phyloP scores from a whole-genome alignment of 2,329 filamentous ascomycete genomes.

The Hymenoscyphus scutula region DNA sequence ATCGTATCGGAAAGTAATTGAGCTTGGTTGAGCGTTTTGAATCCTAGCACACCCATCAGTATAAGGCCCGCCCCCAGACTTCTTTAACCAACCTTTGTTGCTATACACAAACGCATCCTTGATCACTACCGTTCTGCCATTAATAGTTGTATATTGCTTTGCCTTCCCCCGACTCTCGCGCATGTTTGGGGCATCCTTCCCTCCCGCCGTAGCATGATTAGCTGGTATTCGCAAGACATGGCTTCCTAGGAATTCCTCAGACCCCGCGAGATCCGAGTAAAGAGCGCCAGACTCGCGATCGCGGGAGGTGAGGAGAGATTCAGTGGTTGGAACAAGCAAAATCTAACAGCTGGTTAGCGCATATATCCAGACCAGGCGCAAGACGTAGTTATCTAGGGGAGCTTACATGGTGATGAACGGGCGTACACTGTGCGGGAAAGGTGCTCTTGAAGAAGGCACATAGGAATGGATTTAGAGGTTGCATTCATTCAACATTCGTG shows the following conservation, averaged over 20 bases:
- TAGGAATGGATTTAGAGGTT: conserved; percentile 98
- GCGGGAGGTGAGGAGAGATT: conserved; percentile 82
- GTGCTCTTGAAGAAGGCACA: conserved; percentile 98
- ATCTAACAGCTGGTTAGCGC: conserved; percentile 49
- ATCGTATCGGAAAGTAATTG: conserved; percentile 80
- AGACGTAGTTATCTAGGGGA: conserved; percentile 13
- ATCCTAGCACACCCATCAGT: conserved; percentile 56
- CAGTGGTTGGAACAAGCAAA: conserved; percentile 88
- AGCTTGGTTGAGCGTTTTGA: conserved; percentile 87
- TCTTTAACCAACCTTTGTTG: conserved; percentile 73
- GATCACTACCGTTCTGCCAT: conserved; percentile 88
- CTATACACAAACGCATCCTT: conserved; percentile 92
- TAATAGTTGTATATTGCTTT: conserved; percentile 89
- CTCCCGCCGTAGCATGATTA: conserved; percentile 48
- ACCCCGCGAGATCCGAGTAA: conserved; percentile 77
- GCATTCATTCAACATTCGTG: conserved; percentile 67
- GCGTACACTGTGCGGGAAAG: conserved; percentile 85
- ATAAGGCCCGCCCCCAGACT: conserved; percentile 7
- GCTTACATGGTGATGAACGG: conserved; percentile 78
- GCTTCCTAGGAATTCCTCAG: conserved; percentile 93
- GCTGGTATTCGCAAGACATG: conserved; percentile 87
- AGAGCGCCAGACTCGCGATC: conserved; percentile 79
- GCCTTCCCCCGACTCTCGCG: conserved; percentile 90
- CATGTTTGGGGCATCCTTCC: conserved; percentile 63
- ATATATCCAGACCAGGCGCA: background rate